A percentile compares a stretch with the other conserved stretches of the same genome.
Conservation (phyloP, 768 basidiomycete genomes). For the Rhizopogon sp. region DNA sequence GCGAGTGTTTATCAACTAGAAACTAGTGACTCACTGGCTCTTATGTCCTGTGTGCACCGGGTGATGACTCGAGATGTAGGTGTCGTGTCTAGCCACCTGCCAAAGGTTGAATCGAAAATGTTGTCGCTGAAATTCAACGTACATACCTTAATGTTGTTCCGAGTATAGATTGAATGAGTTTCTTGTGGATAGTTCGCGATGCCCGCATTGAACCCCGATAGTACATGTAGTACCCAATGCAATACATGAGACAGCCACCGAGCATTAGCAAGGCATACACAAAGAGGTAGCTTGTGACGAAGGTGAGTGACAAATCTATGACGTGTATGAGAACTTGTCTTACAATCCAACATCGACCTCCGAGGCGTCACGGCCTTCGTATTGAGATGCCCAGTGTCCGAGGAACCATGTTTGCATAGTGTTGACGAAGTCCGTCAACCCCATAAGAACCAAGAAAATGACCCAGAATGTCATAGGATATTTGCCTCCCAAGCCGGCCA, state of each 20-base stretch:
- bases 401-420: constrained; percentile 36
- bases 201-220: constrained; percentile 48
- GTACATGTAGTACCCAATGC: constrained; percentile 32
- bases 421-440: constrained; percentile 16
- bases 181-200: constrained; percentile 46
- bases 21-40: constrained; percentile 13
- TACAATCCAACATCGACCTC: constrained; percentile 32
- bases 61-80: constrained; percentile 58
- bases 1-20: not conserved
- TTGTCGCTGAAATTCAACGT: constrained; percentile 13
- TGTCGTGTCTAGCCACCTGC: constrained; percentile 45
- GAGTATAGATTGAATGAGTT: constrained; percentile 48
- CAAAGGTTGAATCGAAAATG: constrained; percentile 28
- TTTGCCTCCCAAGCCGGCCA: constrained; percentile 19
- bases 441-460: constrained; percentile 11
- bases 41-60: constrained; percentile 64
- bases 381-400: constrained; percentile 42
- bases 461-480: constrained; percentile 28
- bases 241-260: constrained; percentile 26
- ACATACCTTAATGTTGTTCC: constrained; percentile 59
- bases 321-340: constrained; percentile 3
- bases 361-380: constrained; percentile 26
- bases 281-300: constrained; percentile 40
- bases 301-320: not conserved
- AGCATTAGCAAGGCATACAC: constrained; percentile 36